Conservation (phyloP, 2,329 filamentous ascomycete species). For the Cordyceps farinosa region DNA sequence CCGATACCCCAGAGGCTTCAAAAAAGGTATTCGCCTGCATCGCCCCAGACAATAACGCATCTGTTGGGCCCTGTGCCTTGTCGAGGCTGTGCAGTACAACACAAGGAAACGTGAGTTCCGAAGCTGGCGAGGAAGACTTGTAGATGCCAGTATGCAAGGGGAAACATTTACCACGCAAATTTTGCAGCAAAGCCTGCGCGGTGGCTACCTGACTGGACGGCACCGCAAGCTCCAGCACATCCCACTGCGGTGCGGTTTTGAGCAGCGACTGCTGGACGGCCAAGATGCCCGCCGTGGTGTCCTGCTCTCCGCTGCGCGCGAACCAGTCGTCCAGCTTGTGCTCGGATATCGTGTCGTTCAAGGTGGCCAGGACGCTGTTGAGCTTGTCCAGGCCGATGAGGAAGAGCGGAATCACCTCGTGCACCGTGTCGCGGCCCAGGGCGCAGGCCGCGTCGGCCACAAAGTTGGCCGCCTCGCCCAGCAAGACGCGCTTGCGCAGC, state of each 20-base stretch:
- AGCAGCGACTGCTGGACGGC: constrained; percentile 12
- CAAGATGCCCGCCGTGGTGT: constrained; percentile 2
- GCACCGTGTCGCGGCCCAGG: constrained; percentile 9
- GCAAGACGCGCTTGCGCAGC: constrained; percentile 3
- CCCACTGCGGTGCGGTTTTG: background rate
- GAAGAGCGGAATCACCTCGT: constrained; percentile 13
- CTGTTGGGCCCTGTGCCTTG: background rate
- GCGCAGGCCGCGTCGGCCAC: constrained; percentile 14
- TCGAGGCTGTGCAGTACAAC: background rate
- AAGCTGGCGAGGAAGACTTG: background rate
- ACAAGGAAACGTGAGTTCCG: background rate
- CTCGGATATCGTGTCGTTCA: constrained; percentile 1
- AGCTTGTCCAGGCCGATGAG: constrained; percentile 14
- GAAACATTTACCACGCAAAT: background rate
- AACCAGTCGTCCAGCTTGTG: constrained; percentile 16
- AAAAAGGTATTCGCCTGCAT: background rate
- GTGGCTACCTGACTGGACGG: background rate
- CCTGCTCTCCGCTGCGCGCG: background rate
- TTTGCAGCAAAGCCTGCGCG: background rate
- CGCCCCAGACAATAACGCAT: background rate
- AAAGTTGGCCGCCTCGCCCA: constrained; percentile 15
- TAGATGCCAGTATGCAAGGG: background rate
- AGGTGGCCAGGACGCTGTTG: background rate
- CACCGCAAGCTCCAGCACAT: constrained; percentile 4
- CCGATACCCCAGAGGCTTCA: background rate